phyloP scores from a whole-genome alignment of 2,329 filamentous ascomycete species.

The Diplodia mutila region DNA sequence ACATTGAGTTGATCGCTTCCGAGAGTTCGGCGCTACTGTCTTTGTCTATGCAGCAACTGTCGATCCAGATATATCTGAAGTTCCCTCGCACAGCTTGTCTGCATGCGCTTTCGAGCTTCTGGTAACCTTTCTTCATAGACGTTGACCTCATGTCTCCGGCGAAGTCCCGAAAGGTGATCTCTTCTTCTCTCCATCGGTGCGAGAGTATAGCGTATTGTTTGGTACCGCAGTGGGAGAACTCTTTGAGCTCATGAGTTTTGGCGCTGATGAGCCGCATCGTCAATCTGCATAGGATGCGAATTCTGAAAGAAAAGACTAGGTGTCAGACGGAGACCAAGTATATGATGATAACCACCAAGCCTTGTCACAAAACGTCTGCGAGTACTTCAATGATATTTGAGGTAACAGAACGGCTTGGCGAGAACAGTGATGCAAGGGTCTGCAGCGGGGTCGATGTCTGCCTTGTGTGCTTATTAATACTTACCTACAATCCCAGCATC shows the following conservation, averaged over 20 bases:
- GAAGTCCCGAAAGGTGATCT: constrained; percentile 18
- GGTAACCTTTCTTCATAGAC: background rate
- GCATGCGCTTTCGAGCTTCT: constrained; percentile 20
- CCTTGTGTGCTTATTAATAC: too few species aligned
- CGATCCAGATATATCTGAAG: constrained; percentile 33
- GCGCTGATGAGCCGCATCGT: background rate
- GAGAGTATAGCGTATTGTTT: constrained; percentile 25
- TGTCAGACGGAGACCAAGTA: background rate
- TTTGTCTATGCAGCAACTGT: constrained; percentile 32
- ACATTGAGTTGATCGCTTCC: constrained; percentile 33
- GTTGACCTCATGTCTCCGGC: background rate
- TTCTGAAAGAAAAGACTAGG: background rate
- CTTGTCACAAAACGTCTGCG: too few species aligned
- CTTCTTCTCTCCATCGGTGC: constrained; percentile 21
- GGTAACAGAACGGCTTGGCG: background rate
- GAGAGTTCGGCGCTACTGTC: constrained; percentile 29
- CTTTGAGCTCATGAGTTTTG: too few species aligned
- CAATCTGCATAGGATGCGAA: background rate
- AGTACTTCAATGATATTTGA: too few species aligned
- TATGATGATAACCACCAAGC: too few species aligned
- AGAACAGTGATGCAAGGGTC: background rate
- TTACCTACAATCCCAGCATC: too few species aligned
- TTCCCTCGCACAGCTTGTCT: constrained; percentile 26
- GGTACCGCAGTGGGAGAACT: too few species aligned
- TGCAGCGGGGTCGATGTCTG: background rate